Base-by-base conservation (phyloP, 225 moss, liverwort and hornwort genomes). In the Polytrichum commune region DNA sequence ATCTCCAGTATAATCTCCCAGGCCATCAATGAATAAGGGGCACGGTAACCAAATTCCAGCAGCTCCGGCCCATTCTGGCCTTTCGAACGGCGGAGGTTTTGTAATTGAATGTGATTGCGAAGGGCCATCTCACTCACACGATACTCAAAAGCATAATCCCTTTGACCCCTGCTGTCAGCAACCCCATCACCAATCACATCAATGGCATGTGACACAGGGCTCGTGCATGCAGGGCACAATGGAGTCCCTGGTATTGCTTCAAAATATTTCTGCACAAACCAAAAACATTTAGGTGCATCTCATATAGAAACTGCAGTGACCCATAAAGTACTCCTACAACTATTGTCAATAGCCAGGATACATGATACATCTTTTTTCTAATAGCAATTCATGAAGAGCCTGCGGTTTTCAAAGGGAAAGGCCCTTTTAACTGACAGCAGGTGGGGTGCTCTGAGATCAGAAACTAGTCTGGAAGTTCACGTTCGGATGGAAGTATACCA, bases 131-230 rank as follows among this genome's bases (percentile, higher is more conserved):
- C 94, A 77, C 89, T 94, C 22, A 94, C 88, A 55, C 97, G 97
- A 82, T 94, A 97, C 65, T 97, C 97, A 75, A 94, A 94, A 5
- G 91, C 94, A 72, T 89, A 97, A 72, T 97, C 97, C 71, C 89
- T 89, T 23, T 79, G 54, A 18, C 79, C 78, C 78, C 81, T 91
- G 46, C 69, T 75, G 28, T 89, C 85, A 72, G 24, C 73, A 30
- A 77, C 73, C 30, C 92, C 92, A 80, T 97, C 97, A 72, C 97
- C 97, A 65, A 91, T 91, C 56, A 88, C 38, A 74, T 91, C 90
- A 28, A 92, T 66, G 23, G 80, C 81, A 75, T 80, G 91, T 19
- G 88, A 74, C 27, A 82, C 19, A 53, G 89, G 81, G 68, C 76
- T 77, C 54, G 74, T 83, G 73, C 77, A 85, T 70, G 80, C 70